Base-by-base conservation (phyloP, 352 stramenopile genomes). In the Aphanomyces invadans region DNA sequence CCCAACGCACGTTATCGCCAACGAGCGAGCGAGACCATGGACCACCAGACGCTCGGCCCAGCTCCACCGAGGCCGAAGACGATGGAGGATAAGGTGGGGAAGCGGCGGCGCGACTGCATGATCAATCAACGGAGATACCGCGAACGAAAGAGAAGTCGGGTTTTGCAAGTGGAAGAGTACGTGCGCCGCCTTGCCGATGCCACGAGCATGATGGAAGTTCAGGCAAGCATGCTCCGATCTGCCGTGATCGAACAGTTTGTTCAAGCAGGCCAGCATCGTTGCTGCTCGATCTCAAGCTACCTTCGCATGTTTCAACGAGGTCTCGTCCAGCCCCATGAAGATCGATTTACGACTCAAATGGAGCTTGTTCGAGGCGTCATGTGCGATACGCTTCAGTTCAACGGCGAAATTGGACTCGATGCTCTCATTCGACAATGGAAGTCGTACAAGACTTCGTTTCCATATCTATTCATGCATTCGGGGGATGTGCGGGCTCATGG, bases 81-180 rank as follows among this genome's bases (percentile, higher is more conserved):
- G 36, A 9, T 9, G 15, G 25, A 57, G 49, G 19, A 12, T 17
- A 67, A 57, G 49, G 19, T 67, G 28, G 42, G 33, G 17, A 67
- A 67, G 36, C 28, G 60, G 10, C 39, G 60, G 0, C 48, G 38
- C 32, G 60, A 67, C 32, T 67, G 60, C 25, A 67, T 67, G 60
- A 57, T 67, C 38, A 67, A 67, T 21, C 60, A 67, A 23, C 60
- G 60, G 0, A 17, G 60, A 17, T 67, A 67, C 26, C 60, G 60
- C 10, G 60, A 67, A 33, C 60, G 60, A 10, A 67, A 67, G 49
- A 25, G 48, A n/a, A 28, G 45, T 15, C 55, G 54, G 23, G 28
- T 26, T n/a, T 17, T 57, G 15, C 21, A 57, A 2, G 25, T 51
- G 1, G 60, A 67, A 31, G 12, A 51, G 46, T 67, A 67, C 25